Evolutionary conservation across 352 stramenopile genomes (phyloP), one percentile per base, ranked within the genome.

Genomic region (Phytophthora citrophthora): DNA sequence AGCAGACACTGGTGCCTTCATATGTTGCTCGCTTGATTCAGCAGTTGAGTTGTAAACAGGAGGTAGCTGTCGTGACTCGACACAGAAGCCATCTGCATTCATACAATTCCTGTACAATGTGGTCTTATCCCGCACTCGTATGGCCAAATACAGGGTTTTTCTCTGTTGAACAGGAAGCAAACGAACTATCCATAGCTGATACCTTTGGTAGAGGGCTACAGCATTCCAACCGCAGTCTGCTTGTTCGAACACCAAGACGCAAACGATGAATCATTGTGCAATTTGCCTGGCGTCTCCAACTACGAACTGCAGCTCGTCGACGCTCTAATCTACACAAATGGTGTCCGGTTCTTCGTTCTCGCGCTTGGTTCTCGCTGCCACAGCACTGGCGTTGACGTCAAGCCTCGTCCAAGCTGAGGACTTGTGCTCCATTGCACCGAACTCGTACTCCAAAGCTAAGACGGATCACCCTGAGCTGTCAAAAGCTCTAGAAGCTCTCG

Each of bases 401-500:
- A 49, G 29, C 12, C 2, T 59, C 15, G 23, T n/a, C 20, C 12
- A 15, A 5, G 64, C 54, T 6, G 64, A 77, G 54, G 69, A 72
- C 18, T 38, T 78, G 26, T 78, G 71, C 55, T 79, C 71, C 2
- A 67, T 76, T 32, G 5, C 46, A 6, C 71, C 67, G 15, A 58
- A 29, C 15, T 71, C 62, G 18, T 79, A 76, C 49, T 45, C 45
- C 15, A 27, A 56, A 32, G 76, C 77, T 18, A 79, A 76, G 51
- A 70, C 24, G 2, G 54, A 66, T 29, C 72, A 88, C 27, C 69
- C 76, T 7, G 29, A 75, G 12, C 34, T 79, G 20, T 54, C 59
- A 16, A 59, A 44, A 8, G 79, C 79, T 12, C 32, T 88, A 29
- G 41, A 73, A 34, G 64, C 63, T 8, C 44, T 87, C 2, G 62